Percentiles rank a stretch among this genome's conserved stretches.
These are phyloP conservation scores for Fusarium sp. DNA, from an alignment of 2,329 filamentous ascomycete species.

Conservation along the genomic window DNA sequence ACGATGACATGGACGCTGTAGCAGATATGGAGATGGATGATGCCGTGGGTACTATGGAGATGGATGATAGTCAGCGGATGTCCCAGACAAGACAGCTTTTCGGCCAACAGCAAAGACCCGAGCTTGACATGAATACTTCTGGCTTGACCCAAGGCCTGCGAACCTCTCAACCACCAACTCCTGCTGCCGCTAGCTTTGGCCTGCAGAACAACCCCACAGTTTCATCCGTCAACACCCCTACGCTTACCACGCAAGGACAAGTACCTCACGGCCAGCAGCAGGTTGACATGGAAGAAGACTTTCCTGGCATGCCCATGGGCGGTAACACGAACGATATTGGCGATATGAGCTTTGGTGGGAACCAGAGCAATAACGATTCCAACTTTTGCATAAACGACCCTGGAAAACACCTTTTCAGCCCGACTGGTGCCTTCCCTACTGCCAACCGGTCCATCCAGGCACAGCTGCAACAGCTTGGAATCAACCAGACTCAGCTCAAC, in stretches of 20 bases:
- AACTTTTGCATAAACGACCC: conserved; percentile 87
- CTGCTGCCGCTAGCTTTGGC: conserved; percentile 79
- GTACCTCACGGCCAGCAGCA: conserved; percentile 69
- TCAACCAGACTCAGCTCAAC: conserved; percentile 81
- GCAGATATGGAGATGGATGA: conserved; percentile 99
- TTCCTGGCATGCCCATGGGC: conserved; percentile 73
- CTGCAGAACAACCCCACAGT: conserved; percentile 95
- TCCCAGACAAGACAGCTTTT: conserved; percentile 79
- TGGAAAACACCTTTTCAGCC: conserved; percentile 91
- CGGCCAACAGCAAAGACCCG: conserved; percentile 73
- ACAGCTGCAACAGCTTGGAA: conserved; percentile 77
- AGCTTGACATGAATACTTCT: conserved; percentile 84
- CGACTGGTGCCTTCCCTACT: conserved; percentile 77
- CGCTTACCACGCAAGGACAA: conserved; percentile 81
- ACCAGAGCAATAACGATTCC: conserved; percentile 54
- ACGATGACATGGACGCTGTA: conserved; percentile 82
- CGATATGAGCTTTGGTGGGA: conserved; percentile 66
- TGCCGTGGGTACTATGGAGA: conserved; percentile 74
- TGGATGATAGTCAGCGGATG: conserved; percentile 72
- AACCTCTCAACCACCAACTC: conserved; percentile 87
- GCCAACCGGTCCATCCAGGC: conserved; percentile 75
- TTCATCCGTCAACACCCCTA: conserved; percentile 96
- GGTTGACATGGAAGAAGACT: conserved; percentile 79
- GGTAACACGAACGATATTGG: conserved; percentile 66
- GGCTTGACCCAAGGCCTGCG: conserved; percentile 82